Evolutionary conservation across 148 eudicot genomes (phyloP).

Genomic region (Euryodendron excelsum): DNA sequence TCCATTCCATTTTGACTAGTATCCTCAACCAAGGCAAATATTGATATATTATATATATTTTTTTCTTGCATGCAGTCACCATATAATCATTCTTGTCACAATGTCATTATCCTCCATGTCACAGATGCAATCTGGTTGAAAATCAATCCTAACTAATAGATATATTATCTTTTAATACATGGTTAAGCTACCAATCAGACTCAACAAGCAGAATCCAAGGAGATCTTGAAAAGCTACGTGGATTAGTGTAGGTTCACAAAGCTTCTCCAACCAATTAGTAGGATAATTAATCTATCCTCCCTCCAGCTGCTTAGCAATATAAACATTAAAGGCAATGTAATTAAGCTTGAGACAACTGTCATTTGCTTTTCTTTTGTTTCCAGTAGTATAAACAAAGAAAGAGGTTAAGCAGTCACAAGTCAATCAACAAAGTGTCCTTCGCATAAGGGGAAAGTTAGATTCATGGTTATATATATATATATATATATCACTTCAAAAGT

Average conservation of each 20-base stretch:
- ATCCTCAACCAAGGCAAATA: too few relatives aligned
- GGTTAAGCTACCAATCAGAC: constrained; percentile 9
- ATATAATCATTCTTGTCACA: background rate
- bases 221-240: constrained; percentile 9
- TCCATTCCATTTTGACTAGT: too few relatives aligned
- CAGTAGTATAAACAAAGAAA: constrained; percentile 7
- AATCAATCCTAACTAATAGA: background rate
- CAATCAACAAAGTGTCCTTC: constrained; percentile 17
- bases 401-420: constrained; percentile 5
- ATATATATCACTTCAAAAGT: background rate
- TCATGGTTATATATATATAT: too few relatives aligned
- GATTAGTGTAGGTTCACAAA: background rate
- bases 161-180: background rate
- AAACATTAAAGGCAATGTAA: background rate
- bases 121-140: background rate
- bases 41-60: too few relatives aligned
- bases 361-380: constrained; percentile 8
- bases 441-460: background rate
- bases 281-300: background rate
- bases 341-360: background rate
- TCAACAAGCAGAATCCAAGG: constrained; percentile 9
- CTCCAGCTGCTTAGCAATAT: constrained; percentile 19
- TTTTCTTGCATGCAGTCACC: too few relatives aligned
- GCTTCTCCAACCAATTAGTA: background rate
- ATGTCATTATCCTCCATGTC: background rate